Conservation (phyloP, 2,329 filamentous ascomycete species). For the Colletotrichum australisinense region DNA sequence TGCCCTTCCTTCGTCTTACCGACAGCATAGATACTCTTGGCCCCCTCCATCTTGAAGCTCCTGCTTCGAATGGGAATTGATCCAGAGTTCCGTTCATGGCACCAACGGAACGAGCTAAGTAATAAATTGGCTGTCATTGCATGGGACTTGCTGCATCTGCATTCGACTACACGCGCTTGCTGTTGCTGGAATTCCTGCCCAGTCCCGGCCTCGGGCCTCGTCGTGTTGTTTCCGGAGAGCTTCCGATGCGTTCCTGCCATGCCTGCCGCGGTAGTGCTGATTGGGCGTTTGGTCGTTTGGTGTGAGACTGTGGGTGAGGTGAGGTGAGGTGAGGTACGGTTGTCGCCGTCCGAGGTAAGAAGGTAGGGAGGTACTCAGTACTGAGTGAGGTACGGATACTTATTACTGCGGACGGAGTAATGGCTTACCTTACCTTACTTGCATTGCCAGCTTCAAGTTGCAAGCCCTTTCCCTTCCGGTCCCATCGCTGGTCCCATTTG, state of each 20-base stretch:
- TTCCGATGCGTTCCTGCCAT: background rate
- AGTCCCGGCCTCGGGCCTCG: background rate
- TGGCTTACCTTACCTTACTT: too few species aligned
- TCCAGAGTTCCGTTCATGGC: background rate
- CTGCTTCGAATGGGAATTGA: background rate
- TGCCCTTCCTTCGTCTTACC: background rate
- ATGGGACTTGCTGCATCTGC: background rate
- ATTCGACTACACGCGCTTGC: too few species aligned
- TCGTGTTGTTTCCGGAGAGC: background rate
- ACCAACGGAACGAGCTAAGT: background rate
- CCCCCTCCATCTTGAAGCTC: background rate
- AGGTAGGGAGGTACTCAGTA: too few species aligned
- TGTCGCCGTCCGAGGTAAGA: background rate
- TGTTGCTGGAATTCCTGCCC: background rate
- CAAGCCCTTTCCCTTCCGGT: background rate
- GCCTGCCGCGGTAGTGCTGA: constrained; percentile 3
- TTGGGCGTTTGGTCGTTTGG: background rate
- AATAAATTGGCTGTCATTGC: background rate
- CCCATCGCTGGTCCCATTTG: background rate
- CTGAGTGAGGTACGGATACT: too few species aligned
- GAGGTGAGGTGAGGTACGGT: background rate
- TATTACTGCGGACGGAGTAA: too few species aligned
- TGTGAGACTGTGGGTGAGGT: background rate
- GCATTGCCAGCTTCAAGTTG: background rate
- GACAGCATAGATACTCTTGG: background rate